Evolutionary conservation across 257 asterid genomes (phyloP), one percentile per base, ranked within the genome.

Genomic region (Paraleonurus japonicus): DNA sequence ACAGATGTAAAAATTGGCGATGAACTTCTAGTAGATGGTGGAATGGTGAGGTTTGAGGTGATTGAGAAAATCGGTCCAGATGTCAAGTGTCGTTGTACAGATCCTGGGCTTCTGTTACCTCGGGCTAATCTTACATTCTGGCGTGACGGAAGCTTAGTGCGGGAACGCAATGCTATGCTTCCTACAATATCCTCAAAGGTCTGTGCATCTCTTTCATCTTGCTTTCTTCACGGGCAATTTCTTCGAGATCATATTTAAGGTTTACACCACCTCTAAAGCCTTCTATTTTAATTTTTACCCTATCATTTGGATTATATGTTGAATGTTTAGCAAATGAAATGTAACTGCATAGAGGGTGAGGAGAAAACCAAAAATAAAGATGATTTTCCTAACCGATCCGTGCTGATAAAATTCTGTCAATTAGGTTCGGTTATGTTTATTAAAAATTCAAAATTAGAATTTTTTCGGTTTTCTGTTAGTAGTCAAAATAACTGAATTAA

Each of bases 41-140:
- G 99, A 73, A 95, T 95, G 99, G 99, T 92, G 77, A 87, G 99
- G 79, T 95, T 92, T 87, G 98, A 95, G 73, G 98, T 95, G 82
- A 83, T 88, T 47, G 99, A 92, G 81, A 95, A 85, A 83, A 83
- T 92, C 71, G 99, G 99, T 79, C 99, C 99, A 32, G 99, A 95
- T 86, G 99, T 95, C 28, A 90, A 87, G 79, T 95, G 99, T 81
- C 81, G 68, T 41, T 95, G 99, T 76, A 92, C 99, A 4, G 99
- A 95, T 83, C 94, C 97, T 48, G 99, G 99, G 20, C 99, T 92
- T 78, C 71, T 95, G 17, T 74, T 95, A 66, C 99, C 99, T 39
- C 86, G 99, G 74, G 99, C 99, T 75, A 95, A 95, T 71, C 87
- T 95, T 73, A 92, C 99, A 59, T 90, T 92, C 79, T 95, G 99